phyloP scores from a whole-genome alignment of 305 asterid genomes.

The Rubia peregrina region DNA sequence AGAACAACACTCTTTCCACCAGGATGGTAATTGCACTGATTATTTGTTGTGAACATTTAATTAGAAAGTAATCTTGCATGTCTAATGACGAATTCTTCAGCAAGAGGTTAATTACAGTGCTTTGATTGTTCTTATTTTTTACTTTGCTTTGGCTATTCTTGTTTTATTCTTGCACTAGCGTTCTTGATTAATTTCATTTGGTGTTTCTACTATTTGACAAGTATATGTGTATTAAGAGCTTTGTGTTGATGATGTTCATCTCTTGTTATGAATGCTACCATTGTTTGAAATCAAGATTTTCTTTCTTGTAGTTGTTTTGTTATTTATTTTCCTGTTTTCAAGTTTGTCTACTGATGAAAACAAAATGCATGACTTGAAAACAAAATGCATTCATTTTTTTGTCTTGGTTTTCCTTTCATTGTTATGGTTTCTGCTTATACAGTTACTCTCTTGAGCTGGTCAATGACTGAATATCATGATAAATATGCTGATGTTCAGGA shows the following conservation, averaged over 20 bases:
- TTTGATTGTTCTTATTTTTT: too few species aligned
- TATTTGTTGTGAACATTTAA: not conserved
- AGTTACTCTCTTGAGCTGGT: too few species aligned
- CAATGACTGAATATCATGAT: too few species aligned
- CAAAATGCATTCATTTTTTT: too few species aligned
- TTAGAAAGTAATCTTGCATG: not conserved
- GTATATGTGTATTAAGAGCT: not conserved
- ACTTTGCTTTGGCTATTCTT: too few species aligned
- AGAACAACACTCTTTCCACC: constrained; percentile 59
- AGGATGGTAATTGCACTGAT: constrained; percentile 47
- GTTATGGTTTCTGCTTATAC: too few species aligned
- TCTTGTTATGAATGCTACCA: not conserved
- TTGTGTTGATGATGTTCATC: not conserved
- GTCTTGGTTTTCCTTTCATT: too few species aligned
- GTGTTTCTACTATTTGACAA: not conserved
- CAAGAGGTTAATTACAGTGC: too few species aligned
- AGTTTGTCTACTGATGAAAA: not conserved
- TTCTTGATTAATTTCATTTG: not conserved
- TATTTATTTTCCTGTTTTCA: not conserved
- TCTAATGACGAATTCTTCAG: too few species aligned
- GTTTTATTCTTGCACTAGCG: too few species aligned
- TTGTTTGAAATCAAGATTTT: not conserved
- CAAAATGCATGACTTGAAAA: not conserved
- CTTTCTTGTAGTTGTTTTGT: not conserved
- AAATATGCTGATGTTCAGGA: too few species aligned